These are phyloP conservation scores for Citrus sinensis DNA, from an alignment of 345 rosid species.

Conservation along the genomic window DNA sequence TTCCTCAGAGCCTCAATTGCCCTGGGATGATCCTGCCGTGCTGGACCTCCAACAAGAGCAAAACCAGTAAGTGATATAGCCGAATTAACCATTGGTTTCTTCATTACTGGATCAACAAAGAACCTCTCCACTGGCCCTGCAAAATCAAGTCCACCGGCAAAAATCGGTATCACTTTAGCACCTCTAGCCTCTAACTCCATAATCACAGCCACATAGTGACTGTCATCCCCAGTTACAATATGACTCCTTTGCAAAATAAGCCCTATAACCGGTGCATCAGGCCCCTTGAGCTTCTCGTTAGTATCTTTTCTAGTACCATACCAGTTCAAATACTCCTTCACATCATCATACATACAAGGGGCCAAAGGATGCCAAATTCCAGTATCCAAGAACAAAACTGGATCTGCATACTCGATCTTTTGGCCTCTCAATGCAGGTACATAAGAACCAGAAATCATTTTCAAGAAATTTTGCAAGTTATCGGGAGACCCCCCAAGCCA, in stretches of 20 bases:
- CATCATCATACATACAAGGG: constrained; percentile 92
- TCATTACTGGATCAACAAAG: constrained; percentile 61
- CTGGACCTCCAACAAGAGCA: constrained; percentile 98
- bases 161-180: constrained; percentile 93
- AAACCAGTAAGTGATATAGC: constrained; percentile 86
- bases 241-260: constrained; percentile 94
- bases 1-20: constrained; percentile 86
- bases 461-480: constrained; percentile 87
- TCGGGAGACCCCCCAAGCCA: constrained; percentile 99
- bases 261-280: constrained; percentile 75
- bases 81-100: constrained; percentile 70
- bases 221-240: constrained; percentile 94
- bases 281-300: constrained; percentile 60
- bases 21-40: constrained; percentile 98
- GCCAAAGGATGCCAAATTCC: constrained; percentile 99
- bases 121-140: constrained; percentile 88
- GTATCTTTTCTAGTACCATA: constrained; percentile 82
- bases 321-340: constrained; percentile 95
- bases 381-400: constrained; percentile 83
- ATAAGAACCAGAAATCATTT: constrained; percentile 91
- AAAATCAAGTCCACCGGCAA: constrained; percentile 93
- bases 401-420: constrained; percentile 78
- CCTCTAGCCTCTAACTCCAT: constrained; percentile 98
- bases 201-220: constrained; percentile 96
- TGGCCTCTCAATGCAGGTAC: constrained; percentile 78